Percentiles rank a stretch among this genome's conserved stretches.
These are phyloP conservation scores for Cucumis hystrix DNA, from an alignment of 306 rosid genomes.

Conservation along the genomic window DNA sequence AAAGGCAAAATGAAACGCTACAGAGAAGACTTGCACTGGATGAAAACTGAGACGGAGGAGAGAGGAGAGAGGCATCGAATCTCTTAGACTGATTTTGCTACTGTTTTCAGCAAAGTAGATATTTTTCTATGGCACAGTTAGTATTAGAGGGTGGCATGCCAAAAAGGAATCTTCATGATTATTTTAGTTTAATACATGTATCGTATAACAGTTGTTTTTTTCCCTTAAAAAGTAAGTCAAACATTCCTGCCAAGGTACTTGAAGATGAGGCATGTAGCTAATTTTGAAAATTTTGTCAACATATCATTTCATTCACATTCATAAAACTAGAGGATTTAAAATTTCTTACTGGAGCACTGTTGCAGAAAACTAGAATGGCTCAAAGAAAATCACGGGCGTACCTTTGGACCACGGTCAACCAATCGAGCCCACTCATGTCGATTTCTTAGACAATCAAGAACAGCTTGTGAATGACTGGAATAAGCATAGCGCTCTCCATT, in stretches of 20 bases:
- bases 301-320: not conserved
- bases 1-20: too few species aligned
- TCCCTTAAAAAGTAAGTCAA: too few species aligned
- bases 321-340: not conserved
- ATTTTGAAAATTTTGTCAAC: not conserved
- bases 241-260: too few species aligned
- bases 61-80: too few species aligned
- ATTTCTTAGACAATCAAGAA: conserved; percentile 91
- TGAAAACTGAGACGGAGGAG: too few species aligned
- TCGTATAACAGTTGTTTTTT: too few species aligned
- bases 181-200: too few species aligned
- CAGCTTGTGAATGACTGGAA: conserved; percentile 94
- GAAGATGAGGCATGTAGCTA: not conserved
- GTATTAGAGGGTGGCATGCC: too few species aligned
- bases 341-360: not conserved
- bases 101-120: not conserved
- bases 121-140: not conserved
- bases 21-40: too few species aligned
- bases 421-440: conserved; percentile 92
- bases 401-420: conserved; percentile 99
- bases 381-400: conserved; percentile 16
- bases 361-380: not conserved
- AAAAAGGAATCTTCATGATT: too few species aligned
- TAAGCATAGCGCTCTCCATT: conserved; percentile 98
- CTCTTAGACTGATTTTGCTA: not conserved